Percentiles rank a stretch among this genome's conserved stretches.
phyloP scores from a whole-genome alignment of 495 filamentous ascomycete genomes.

The Lasiosphaeria miniovina region DNA sequence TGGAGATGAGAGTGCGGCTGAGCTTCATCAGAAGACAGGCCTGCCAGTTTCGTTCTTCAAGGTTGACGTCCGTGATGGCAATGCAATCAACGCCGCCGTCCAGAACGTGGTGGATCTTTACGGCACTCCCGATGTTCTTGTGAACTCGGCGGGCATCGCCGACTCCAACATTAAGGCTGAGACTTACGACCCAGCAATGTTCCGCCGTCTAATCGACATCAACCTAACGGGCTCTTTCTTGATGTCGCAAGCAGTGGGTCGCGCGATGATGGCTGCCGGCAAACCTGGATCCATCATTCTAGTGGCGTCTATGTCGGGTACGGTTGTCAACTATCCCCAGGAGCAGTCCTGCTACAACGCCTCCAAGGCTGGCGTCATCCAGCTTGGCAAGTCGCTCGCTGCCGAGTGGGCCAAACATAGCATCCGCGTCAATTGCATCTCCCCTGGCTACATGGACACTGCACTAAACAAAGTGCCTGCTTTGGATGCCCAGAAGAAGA shows the following conservation, averaged over 20 bases:
- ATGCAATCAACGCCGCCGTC: slow-evolving; percentile 60
- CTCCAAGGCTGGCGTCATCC: slow-evolving; percentile 75
- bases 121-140: slow-evolving; percentile 66
- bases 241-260: slow-evolving; percentile 61
- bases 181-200: slow-evolving; percentile 62
- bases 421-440: slow-evolving; percentile 76
- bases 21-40: slow-evolving; percentile 63
- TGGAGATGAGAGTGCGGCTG: slow-evolving; percentile 63
- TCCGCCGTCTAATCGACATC: slow-evolving; percentile 71
- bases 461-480: slow-evolving; percentile 69
- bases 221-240: slow-evolving; percentile 73
- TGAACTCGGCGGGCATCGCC: slow-evolving; percentile 84
- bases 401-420: slow-evolving; percentile 75
- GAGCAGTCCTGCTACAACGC: slow-evolving; percentile 77
- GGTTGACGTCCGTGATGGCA: slow-evolving; percentile 69
- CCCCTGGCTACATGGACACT: slow-evolving; percentile 80
- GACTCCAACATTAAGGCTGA: slow-evolving; percentile 57
- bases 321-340: slow-evolving; percentile 76
- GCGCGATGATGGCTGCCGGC: slow-evolving; percentile 60
- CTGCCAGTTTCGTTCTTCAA: slow-evolving; percentile 73
- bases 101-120: slow-evolving; percentile 56
- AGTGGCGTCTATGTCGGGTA: slow-evolving; percentile 74
- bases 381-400: slow-evolving; percentile 71
- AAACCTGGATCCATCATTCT: slow-evolving; percentile 70
- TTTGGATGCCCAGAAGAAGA: slow-evolving; percentile 71